Conservation (phyloP, 2,329 filamentous ascomycete genomes). For the Sclerotinia glacialis region DNA sequence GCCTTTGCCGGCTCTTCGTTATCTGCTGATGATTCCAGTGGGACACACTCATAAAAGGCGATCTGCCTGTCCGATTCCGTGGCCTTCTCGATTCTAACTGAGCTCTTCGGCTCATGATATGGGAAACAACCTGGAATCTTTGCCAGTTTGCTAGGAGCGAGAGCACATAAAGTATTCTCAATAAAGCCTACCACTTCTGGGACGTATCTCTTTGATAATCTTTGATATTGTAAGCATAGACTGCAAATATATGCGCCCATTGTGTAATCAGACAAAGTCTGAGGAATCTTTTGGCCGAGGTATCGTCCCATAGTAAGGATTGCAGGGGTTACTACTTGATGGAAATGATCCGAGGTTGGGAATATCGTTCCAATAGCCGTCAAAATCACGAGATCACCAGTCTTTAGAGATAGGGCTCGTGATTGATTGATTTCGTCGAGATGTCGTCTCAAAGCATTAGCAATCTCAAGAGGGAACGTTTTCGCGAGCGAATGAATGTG, state of each 20-base stretch:
- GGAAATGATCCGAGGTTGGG: slow-evolving; percentile 95
- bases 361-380: slow-evolving; percentile 83
- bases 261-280: slow-evolving; percentile 62
- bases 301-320: slow-evolving; percentile 81
- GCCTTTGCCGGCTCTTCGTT: slow-evolving; percentile 47
- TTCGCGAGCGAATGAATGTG: slow-evolving; percentile 93
- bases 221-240: slow-evolving; percentile 78
- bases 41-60: slow-evolving; percentile 56
- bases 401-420: slow-evolving; percentile 53
- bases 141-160: slow-evolving; percentile 56
- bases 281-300: slow-evolving; percentile 72
- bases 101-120: slow-evolving; percentile 53
- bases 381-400: slow-evolving; percentile 76
- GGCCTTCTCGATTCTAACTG: slow-evolving; percentile 50
- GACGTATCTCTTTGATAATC: slow-evolving; percentile 78
- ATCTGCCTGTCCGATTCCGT: slow-evolving; percentile 51
- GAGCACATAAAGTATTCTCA: slow-evolving; percentile 66
- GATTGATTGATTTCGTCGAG: slow-evolving; percentile 55
- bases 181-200: slow-evolving; percentile 84
- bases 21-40: slow-evolving; percentile 29
- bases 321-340: slow-evolving; percentile 88
- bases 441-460: slow-evolving; percentile 72
- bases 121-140: slow-evolving; percentile 57
- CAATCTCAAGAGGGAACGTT: slow-evolving; percentile 75
- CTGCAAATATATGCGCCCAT: slow-evolving; percentile 77